phyloP scores from a whole-genome alignment of 2,329 filamentous ascomycete species.

The Dactylellina cionopaga region DNA sequence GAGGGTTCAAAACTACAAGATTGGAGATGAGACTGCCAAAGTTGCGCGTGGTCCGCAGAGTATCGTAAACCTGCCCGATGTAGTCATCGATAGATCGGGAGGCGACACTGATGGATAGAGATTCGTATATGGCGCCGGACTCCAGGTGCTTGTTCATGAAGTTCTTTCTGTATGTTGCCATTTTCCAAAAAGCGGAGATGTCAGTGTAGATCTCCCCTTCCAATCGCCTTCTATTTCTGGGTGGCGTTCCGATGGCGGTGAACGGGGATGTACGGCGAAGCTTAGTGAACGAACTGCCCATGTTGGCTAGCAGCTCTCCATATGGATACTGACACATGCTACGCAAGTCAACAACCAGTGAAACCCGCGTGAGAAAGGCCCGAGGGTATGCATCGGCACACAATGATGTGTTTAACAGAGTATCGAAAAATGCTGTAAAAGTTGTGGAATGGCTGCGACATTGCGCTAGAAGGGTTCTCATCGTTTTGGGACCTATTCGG shows the following conservation, averaged over 20 bases:
- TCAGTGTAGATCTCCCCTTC: background rate
- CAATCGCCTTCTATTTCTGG: background rate
- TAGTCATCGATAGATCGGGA: slow-evolving; percentile 15
- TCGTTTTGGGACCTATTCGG: background rate
- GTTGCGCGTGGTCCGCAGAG: slow-evolving; percentile 4
- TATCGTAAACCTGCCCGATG: background rate
- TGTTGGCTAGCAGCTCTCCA: slow-evolving; percentile 12
- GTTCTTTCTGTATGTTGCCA: slow-evolving; percentile 6
- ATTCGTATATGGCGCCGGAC: background rate
- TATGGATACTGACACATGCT: slow-evolving; percentile 7
- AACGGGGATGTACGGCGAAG: background rate
- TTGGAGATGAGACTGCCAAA: slow-evolving; percentile 15
- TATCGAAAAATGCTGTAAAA: slow-evolving; percentile 24
- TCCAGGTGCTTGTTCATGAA: slow-evolving; percentile 10
- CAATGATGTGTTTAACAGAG: background rate
- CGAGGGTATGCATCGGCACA: slow-evolving; percentile 9
- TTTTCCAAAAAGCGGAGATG: slow-evolving; percentile 7
- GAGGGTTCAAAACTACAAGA: background rate
- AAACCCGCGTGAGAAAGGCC: background rate
- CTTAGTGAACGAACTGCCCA: slow-evolving; percentile 4
- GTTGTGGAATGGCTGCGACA: slow-evolving; percentile 4
- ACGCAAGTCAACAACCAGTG: background rate
- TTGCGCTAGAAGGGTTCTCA: background rate
- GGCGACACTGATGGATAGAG: background rate
- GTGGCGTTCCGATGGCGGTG: slow-evolving; percentile 2